Evolutionary conservation across 1,284 basidiomycete genomes (phyloP), one percentile per base, ranked within the genome.

Genomic region (Apiotrichum mycotoxinovorans): DNA sequence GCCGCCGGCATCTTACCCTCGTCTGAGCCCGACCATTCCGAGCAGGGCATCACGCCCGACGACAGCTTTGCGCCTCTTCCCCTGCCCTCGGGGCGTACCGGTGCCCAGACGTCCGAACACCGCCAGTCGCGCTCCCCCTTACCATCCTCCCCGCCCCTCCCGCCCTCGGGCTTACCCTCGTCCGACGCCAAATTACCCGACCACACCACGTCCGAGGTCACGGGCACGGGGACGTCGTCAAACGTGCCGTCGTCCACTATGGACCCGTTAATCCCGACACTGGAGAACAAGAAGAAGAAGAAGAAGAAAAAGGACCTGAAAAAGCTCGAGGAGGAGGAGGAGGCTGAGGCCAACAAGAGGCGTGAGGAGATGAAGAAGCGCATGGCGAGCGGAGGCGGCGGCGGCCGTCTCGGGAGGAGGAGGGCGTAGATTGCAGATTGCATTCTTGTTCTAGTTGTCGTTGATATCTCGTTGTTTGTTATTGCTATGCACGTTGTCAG

Each of bases 261-360:
- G 12, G 61, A 62, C 35, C 61, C 61, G 22, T 52, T 62, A 30
- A 33, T 62, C 27, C 54, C 54, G 15, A 52, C 61, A 12, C 57
- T 45, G 46, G 38, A 44, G 54, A 22, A n/a, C 7, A 61, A 54
- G 57, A 49, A 22, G 20, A 50, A 45, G 57, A 59, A 54, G 51
- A 57, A 54, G 59, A 57, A 54, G 59, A 56, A 51, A 26, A 66
- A 69, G 54, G 63, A 60, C 54, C 62, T 56, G 20, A 66, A 69
- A 58, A 59, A 62, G 48, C 65, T 66, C 18, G 57, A 61, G 27
- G 68, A 69, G 41, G 66, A 66, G 41, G 71, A 72, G 45, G 71
- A 72, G 56, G 67, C 67, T 4, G 63, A 62, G 45, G 55, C 68
- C 37, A 66, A 69, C 42, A 60, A 48, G 42, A 54, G 65, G 9